phyloP scores from a whole-genome alignment of 2,329 filamentous ascomycete species.

The Hyphodiscus sp. region DNA sequence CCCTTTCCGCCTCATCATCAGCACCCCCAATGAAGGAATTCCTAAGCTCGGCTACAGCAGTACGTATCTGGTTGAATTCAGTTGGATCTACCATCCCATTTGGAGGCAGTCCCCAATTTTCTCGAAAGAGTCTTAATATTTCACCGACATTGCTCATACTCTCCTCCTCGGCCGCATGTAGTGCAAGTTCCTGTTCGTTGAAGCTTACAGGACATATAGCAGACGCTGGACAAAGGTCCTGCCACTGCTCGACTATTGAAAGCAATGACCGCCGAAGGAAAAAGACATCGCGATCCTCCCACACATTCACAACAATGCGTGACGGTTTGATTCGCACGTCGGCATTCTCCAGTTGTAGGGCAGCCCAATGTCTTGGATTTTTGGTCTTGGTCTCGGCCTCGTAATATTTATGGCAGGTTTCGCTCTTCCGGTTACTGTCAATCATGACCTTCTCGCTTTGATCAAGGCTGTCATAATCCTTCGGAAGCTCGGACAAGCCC shows the following conservation, averaged over 20 bases:
- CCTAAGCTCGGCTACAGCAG: slow-evolving; percentile 1
- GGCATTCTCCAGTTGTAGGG: slow-evolving; percentile 4
- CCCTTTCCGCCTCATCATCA: slow-evolving; percentile 7
- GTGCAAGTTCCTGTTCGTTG: slow-evolving; percentile 10
- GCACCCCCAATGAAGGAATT: slow-evolving; percentile 6
- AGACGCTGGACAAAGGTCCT: slow-evolving; percentile 3
- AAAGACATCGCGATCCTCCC: slow-evolving; percentile 5
- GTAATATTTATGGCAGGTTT: slow-evolving; percentile 4
- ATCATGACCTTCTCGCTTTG: slow-evolving; percentile 4
- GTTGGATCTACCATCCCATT: slow-evolving; percentile 8
- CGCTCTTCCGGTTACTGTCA: neutral
- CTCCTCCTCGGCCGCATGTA: slow-evolving; percentile 8
- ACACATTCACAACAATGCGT: slow-evolving; percentile 2
- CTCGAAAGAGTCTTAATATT: slow-evolving; percentile 10
- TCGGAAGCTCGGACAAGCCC: slow-evolving; percentile 1
- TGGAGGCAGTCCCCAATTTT: slow-evolving; percentile 10
- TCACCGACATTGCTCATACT: slow-evolving; percentile 7
- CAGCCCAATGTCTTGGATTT: slow-evolving; percentile 10
- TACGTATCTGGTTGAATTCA: slow-evolving; percentile 8
- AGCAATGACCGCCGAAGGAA: slow-evolving; percentile 11
- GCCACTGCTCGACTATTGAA: slow-evolving; percentile 3
- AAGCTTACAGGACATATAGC: slow-evolving; percentile 10
- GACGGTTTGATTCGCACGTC: slow-evolving; percentile 3
- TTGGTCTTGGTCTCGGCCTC: neutral
- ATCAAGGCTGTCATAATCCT: slow-evolving; percentile 3